Conservation (phyloP, 2,329 filamentous ascomycete genomes). For the Microdochium trichocladiopsis region DNA sequence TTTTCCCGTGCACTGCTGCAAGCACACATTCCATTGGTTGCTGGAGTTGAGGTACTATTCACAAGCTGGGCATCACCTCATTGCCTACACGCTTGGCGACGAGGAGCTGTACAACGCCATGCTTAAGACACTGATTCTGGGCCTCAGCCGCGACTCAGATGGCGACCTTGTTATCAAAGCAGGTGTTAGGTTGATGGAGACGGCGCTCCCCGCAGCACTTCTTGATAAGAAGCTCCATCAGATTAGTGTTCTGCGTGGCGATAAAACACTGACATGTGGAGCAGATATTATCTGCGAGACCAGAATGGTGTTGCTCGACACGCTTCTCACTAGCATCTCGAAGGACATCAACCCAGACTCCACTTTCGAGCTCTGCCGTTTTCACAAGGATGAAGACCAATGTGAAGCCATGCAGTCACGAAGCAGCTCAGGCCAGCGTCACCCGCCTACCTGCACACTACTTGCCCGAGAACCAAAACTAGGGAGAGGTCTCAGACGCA, state of each 20-base stretch:
- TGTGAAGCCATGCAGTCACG: slow-evolving; percentile 15
- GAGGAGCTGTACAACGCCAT: slow-evolving; percentile 12
- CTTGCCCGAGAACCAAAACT: slow-evolving; percentile 5
- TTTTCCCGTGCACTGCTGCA: no score
- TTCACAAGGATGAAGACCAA: slow-evolving; percentile 6
- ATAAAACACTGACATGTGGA: background rate
- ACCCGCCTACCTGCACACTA: slow-evolving; percentile 12
- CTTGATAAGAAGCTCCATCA: slow-evolving; percentile 8
- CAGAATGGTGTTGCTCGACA: slow-evolving; percentile 7
- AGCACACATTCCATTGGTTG: no score
- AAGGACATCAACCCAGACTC: slow-evolving; percentile 4
- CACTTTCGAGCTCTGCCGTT: slow-evolving; percentile 9
- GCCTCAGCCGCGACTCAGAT: slow-evolving; percentile 7
- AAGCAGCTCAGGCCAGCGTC: slow-evolving; percentile 6
- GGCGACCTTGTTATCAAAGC: slow-evolving; percentile 12
- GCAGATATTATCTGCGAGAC: slow-evolving; percentile 8
- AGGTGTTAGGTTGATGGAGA: slow-evolving; percentile 9
- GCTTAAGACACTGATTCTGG: slow-evolving; percentile 12
- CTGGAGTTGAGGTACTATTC: no score
- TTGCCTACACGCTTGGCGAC: slow-evolving; percentile 16
- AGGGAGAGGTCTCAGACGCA: slow-evolving; percentile 11
- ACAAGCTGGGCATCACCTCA: no score
- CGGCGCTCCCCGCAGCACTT: slow-evolving; percentile 12
- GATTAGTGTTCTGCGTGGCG: background rate
- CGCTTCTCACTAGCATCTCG: slow-evolving; percentile 8